A percentile compares a stretch with the other conserved stretches of the same genome.
Conservation (phyloP, 805 yeast genomes). For the Wickerhamiella siamensis region DNA sequence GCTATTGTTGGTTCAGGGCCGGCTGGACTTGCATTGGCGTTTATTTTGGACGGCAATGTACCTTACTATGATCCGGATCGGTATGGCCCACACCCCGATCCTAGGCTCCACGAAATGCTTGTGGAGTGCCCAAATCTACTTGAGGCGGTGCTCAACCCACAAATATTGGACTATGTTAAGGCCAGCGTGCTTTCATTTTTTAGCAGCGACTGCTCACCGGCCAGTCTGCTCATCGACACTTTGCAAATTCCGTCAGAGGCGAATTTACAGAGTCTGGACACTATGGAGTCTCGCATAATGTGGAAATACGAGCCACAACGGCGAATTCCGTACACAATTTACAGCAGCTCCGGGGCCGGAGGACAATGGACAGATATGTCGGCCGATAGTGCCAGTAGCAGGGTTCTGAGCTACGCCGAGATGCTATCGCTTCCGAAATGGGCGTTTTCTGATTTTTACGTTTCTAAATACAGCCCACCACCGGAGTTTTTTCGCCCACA, state of each 20-base stretch:
- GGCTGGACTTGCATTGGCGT: constrained; percentile 22
- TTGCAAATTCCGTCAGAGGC: constrained; percentile 20
- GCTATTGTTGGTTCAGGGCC: constrained; percentile 23
- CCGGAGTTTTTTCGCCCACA: constrained; percentile 19
- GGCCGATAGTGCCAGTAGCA: constrained; percentile 11
- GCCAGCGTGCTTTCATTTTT: constrained; percentile 10
- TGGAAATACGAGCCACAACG: constrained; percentile 15
- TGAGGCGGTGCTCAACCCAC: constrained; percentile 13
- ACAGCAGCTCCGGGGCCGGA: constrained; percentile 20
- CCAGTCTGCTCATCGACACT: constrained; percentile 19
- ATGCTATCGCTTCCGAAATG: constrained; percentile 25
- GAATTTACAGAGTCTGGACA: constrained; percentile 9
- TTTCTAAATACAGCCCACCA: constrained; percentile 5
- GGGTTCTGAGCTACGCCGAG: constrained; percentile 21
- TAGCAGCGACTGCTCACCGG: constrained; percentile 15
- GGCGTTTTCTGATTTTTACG: constrained; percentile 17
- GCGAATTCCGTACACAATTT: constrained; percentile 14
- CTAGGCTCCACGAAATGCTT: constrained; percentile 16
- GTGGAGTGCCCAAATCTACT: constrained; percentile 8
- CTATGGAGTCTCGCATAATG: constrained; percentile 17
- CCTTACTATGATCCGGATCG: constrained; percentile 20
- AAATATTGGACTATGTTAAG: constrained; percentile 15
- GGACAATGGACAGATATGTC: constrained; percentile 23
- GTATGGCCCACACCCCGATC: constrained; percentile 22
- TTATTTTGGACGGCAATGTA: constrained; percentile 21